These are phyloP conservation scores for Pluteus cervinus DNA, from an alignment of 768 basidiomycete genomes.

Conservation along the genomic window DNA sequence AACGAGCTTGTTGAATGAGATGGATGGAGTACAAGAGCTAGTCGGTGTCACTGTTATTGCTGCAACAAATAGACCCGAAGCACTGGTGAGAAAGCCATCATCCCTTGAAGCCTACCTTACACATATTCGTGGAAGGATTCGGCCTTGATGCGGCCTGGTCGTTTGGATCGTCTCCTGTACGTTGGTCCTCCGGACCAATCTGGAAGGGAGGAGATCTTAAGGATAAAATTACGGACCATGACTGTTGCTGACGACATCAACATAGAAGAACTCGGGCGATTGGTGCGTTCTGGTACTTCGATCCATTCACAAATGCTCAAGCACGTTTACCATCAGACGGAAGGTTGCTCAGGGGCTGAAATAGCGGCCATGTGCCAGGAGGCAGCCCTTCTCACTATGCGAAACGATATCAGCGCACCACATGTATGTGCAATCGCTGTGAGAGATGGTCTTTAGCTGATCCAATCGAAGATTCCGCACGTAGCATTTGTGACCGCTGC, in stretches of 20 bases:
- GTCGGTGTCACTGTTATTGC: constrained; percentile 93
- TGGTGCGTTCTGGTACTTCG: constrained; percentile 41
- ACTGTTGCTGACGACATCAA: constrained; percentile 68
- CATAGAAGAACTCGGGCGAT: constrained; percentile 54
- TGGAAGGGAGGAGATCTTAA: constrained; percentile 81
- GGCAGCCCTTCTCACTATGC: constrained; percentile 91
- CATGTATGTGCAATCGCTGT: constrained; percentile 43
- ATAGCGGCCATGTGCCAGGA: constrained; percentile 91
- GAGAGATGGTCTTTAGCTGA: neutral
- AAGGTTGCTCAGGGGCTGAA: constrained; percentile 96
- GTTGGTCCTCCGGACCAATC: constrained; percentile 85
- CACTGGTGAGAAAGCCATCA: constrained; percentile 43
- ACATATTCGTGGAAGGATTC: constrained; percentile 57
- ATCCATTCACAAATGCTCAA: neutral
- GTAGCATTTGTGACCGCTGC: constrained; percentile 73
- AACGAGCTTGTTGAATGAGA: constrained; percentile 91
- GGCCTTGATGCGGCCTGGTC: constrained; percentile 90
- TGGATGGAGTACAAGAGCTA: constrained; percentile 97
- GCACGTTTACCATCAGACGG: constrained; percentile 47
- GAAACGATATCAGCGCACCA: constrained; percentile 71
- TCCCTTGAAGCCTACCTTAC: constrained; percentile 1
- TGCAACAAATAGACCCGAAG: constrained; percentile 93
- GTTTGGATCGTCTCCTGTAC: constrained; percentile 90
- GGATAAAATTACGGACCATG: constrained; percentile 76
- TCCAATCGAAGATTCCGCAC: constrained; percentile 59